These are phyloP conservation scores for Yueomyces sinensis DNA, from an alignment of 805 yeast genomes.

Conservation along the genomic window DNA sequence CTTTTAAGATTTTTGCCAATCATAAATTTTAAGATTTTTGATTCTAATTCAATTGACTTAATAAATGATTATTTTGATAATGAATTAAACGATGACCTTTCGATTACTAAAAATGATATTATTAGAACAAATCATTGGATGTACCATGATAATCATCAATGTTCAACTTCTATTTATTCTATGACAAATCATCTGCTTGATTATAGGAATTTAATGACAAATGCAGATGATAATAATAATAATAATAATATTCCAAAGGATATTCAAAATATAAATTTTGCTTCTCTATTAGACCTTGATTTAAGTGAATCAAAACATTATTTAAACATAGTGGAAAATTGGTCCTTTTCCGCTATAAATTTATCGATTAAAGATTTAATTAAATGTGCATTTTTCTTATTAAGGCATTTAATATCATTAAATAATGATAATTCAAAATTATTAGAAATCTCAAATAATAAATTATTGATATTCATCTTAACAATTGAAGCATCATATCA, in stretches of 20 bases:
- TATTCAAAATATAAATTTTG: slow-evolving; percentile 5
- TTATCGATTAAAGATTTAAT: slow-evolving; percentile 15
- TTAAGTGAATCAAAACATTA: too few relatives aligned
- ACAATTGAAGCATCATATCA: slow-evolving; percentile 68
- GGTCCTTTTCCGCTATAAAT: slow-evolving; percentile 20
- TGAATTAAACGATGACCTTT: not conserved
- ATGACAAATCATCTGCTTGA: slow-evolving; percentile 15
- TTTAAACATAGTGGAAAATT: slow-evolving; percentile 11
- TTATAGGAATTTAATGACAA: not conserved
- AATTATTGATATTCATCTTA: slow-evolving; percentile 46
- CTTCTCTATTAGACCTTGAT: not conserved
- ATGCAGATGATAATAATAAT: too few relatives aligned
- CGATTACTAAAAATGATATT: slow-evolving; percentile 7
- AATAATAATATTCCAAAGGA: not conserved
- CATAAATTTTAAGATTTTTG: too few relatives aligned
- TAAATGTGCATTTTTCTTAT: slow-evolving; percentile 15
- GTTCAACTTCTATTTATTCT: slow-evolving; percentile 15
- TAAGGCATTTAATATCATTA: slow-evolving; percentile 9
- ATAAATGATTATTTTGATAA: too few relatives aligned
- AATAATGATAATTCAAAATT: too few relatives aligned
- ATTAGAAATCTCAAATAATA: slow-evolving; percentile 26
- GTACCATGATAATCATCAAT: slow-evolving; percentile 12
- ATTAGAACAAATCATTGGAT: slow-evolving; percentile 20
- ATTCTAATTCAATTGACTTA: too few relatives aligned
- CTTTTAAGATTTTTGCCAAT: too few relatives aligned